A percentile compares a stretch with the other conserved stretches of the same genome.
phyloP scores from a whole-genome alignment of 495 filamentous ascomycete species.

The Annulohypoxylon moriforme region DNA sequence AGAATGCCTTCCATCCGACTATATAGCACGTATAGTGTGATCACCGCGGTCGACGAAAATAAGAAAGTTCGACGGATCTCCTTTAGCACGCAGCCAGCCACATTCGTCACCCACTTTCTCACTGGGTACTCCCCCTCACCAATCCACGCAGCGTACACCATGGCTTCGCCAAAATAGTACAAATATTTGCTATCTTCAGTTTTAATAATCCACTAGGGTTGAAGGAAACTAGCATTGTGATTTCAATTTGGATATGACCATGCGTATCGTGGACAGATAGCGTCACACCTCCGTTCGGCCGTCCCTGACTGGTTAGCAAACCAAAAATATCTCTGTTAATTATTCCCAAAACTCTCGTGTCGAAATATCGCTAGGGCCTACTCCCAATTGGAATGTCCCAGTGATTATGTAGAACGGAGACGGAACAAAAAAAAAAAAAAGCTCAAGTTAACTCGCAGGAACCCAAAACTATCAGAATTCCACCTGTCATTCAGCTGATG shows the following conservation, averaged over 20 bases:
- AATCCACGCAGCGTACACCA: background rate
- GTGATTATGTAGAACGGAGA: background rate
- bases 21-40: background rate
- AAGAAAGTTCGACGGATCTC: constrained; percentile 12
- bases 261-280: background rate
- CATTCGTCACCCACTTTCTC: background rate
- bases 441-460: background rate
- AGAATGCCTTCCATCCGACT: background rate
- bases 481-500: constrained; percentile 9
- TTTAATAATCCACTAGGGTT: background rate
- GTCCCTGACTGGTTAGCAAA: background rate
- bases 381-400: background rate
- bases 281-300: background rate
- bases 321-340: background rate
- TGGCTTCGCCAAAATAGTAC: background rate
- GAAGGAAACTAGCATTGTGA: background rate
- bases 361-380: background rate
- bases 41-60: background rate
- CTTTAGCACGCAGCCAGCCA: background rate
- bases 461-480: background rate
- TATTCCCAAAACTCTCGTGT: background rate
- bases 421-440: background rate
- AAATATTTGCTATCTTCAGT: background rate
- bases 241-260: background rate
- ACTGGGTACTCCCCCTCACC: background rate